A percentile compares a stretch with the other conserved stretches of the same genome.
phyloP scores from a whole-genome alignment of 306 rosid genomes.

The Gastrolobium bilobum region DNA sequence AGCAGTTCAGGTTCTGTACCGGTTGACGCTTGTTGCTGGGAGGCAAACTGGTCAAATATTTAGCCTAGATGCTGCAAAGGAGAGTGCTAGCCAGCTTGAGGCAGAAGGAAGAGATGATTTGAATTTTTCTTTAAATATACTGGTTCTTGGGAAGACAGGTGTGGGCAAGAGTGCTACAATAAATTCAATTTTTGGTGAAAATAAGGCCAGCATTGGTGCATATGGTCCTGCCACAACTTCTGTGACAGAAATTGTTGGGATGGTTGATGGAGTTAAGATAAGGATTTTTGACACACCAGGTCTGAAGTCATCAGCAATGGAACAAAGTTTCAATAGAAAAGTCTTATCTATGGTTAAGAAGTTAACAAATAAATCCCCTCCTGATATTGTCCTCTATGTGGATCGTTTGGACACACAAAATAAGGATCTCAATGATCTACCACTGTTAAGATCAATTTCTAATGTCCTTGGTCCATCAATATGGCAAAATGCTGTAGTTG shows the following conservation, averaged over 20 bases:
- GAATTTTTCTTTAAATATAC: conserved; percentile 76
- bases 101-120: conserved; percentile 74
- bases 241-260: conserved; percentile 84
- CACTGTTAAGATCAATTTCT: conserved; percentile 64
- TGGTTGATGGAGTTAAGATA: conserved; percentile 83
- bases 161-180: conserved; percentile 99
- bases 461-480: conserved; percentile 68
- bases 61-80: conserved; percentile 82
- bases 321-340: conserved; percentile 62
- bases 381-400: conserved; percentile 76
- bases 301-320: conserved; percentile 69
- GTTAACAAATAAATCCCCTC: conserved; percentile 66
- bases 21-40: conserved; percentile 80
- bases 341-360: conserved; percentile 69
- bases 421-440: conserved; percentile 78
- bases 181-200: conserved; percentile 93
- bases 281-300: conserved; percentile 81
- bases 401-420: conserved; percentile 77
- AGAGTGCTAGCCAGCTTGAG: conserved; percentile 79
- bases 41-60: conserved; percentile 70
- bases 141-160: conserved; percentile 94
- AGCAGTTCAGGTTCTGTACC: conserved; percentile 85
- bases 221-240: conserved; percentile 84
- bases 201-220: conserved; percentile 74
- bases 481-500: conserved; percentile 69